Conservation (phyloP, 2,329 filamentous ascomycete genomes). For the Monilinia aucupariae region DNA sequence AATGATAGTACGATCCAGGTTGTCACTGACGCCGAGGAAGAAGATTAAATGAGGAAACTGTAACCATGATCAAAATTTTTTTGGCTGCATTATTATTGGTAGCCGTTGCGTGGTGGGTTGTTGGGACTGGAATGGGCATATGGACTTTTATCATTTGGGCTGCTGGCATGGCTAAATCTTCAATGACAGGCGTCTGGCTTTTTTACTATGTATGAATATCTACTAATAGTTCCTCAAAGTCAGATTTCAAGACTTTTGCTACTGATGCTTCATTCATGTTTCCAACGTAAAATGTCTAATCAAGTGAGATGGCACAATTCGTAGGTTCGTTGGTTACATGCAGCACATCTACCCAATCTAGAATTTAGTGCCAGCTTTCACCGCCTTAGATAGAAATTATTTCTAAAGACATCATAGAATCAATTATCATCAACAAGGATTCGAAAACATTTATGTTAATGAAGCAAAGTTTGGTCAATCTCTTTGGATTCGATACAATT, state of each 20-base stretch:
- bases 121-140: slow-evolving; percentile 16
- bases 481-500: background rate
- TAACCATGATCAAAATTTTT: slow-evolving; percentile 4
- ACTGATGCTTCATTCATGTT: background rate
- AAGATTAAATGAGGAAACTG: slow-evolving; percentile 5
- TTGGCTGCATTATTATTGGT: slow-evolving; percentile 10
- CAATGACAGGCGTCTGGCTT: slow-evolving; percentile 24
- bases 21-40: slow-evolving; percentile 18
- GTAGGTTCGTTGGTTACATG: background rate
- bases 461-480: slow-evolving; percentile 7
- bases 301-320: background rate
- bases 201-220: slow-evolving; percentile 29
- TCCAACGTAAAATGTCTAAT: background rate
- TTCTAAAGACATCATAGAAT: slow-evolving; percentile 7
- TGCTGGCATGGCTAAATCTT: slow-evolving; percentile 24
- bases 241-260: slow-evolving; percentile 7
- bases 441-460: background rate
- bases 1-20: slow-evolving; percentile 26
- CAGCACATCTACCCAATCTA: background rate
- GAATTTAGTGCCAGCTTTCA: slow-evolving; percentile 2
- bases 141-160: slow-evolving; percentile 19
- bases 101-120: slow-evolving; percentile 5
- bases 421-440: background rate
- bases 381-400: slow-evolving; percentile 12
- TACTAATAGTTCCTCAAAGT: slow-evolving; percentile 20